A percentile compares a stretch with the other conserved stretches of the same genome.
Evolutionary conservation across 2,329 filamentous ascomycete species (phyloP).

Genomic region (Fusarium nelsonii): DNA sequence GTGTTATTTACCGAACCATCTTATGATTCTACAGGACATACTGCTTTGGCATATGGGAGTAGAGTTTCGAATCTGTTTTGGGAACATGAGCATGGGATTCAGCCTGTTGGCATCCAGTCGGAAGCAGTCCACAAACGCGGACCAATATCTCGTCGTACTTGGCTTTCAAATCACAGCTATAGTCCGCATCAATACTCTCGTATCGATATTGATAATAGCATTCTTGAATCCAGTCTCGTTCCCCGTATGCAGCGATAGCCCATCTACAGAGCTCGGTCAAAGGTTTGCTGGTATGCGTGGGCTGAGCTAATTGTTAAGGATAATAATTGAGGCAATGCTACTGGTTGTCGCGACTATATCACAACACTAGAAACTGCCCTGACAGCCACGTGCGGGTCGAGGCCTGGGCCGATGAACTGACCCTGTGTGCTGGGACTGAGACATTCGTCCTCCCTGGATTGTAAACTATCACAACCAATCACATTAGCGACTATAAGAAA

Average conservation of each 20-base stretch:
- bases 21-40: background rate
- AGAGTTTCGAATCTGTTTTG: no score
- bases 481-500: background rate
- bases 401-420: no score
- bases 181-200: no score
- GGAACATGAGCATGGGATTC: no score
- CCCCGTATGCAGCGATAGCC: background rate
- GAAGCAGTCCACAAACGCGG: background rate
- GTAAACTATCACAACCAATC: background rate
- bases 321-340: background rate
- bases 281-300: background rate
- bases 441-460: background rate
- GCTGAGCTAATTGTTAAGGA: background rate
- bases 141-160: background rate
- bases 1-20: background rate
- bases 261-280: background rate
- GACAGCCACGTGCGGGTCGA: background rate
- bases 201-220: background rate
- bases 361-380: background rate
- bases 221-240: background rate
- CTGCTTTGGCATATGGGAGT: background rate
- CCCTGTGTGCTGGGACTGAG: background rate
- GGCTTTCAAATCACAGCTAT: background rate
- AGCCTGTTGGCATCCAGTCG: no score
- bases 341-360: background rate